Percentiles rank a stretch among this genome's conserved stretches.
Conservation (phyloP, 2,329 filamentous ascomycete genomes). For the Trichophyton simii region DNA sequence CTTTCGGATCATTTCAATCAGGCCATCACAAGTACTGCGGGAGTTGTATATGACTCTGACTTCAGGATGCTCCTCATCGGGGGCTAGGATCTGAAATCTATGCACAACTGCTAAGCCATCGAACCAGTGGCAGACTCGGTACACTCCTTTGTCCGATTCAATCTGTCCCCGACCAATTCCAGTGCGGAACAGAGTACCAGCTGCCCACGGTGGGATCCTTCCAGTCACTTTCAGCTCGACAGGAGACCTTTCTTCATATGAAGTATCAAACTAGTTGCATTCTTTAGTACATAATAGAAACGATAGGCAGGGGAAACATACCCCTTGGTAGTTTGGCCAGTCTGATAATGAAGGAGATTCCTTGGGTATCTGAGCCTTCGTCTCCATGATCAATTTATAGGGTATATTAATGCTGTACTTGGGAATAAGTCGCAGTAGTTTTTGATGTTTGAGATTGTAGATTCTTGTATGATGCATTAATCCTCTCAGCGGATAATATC, state of each 20-base stretch:
- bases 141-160: constrained; percentile 48
- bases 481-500: not conserved
- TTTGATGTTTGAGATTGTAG: not conserved
- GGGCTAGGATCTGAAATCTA: constrained; percentile 53
- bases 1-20: constrained; percentile 48
- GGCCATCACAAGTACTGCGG: constrained; percentile 51
- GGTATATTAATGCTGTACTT: not conserved
- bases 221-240: constrained; percentile 53
- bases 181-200: constrained; percentile 60
- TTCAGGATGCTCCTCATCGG: constrained; percentile 21
- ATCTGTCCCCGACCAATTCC: constrained; percentile 57
- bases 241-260: constrained; percentile 53
- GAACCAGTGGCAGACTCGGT: constrained; percentile 63
- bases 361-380: not conserved
- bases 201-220: constrained; percentile 55
- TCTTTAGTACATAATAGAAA: constrained; percentile 11
- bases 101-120: constrained; percentile 62
- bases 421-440: not conserved
- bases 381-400: not conserved
- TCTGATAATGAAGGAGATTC: constrained; percentile 13
- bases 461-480: no score
- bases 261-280: constrained; percentile 48
- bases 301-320: constrained; percentile 19
- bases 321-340: constrained; percentile 42
- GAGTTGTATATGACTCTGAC: constrained; percentile 56